Conservation (phyloP, 2,329 filamentous ascomycete species). For the Stemphylium vesicarium region DNA sequence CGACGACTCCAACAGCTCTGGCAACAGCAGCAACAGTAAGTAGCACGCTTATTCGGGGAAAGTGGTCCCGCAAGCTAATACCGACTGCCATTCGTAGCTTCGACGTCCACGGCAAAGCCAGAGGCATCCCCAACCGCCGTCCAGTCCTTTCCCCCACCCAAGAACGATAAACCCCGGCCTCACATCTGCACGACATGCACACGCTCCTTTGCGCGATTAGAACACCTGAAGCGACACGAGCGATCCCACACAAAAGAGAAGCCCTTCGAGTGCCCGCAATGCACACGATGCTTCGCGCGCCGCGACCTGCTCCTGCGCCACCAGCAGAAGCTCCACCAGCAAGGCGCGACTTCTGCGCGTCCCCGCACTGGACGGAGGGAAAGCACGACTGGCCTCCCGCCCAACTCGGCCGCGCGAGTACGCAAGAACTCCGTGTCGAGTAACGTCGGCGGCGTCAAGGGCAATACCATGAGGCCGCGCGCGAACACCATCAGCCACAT, state of each 20-base stretch:
- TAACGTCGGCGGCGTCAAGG: slow-evolving; percentile 56
- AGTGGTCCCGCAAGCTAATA: slow-evolving; percentile 24
- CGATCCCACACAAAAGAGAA: slow-evolving; percentile 99
- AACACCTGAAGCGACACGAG: slow-evolving; percentile 97
- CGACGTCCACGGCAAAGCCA: slow-evolving; percentile 41
- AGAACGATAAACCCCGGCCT: slow-evolving; percentile 95
- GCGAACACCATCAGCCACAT: slow-evolving; percentile 97
- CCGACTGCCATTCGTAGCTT: slow-evolving; percentile 28
- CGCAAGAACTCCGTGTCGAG: slow-evolving; percentile 91
- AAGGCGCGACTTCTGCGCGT: slow-evolving; percentile 83
- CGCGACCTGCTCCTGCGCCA: slow-evolving; percentile 90
- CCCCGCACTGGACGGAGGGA: slow-evolving; percentile 84
- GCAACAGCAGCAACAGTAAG: slow-evolving; percentile 44
- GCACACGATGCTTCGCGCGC: slow-evolving; percentile 90
- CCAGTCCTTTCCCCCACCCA: slow-evolving; percentile 74
- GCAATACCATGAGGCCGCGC: slow-evolving; percentile 75
- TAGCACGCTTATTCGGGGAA: slow-evolving; percentile 5
- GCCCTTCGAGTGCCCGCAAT: slow-evolving; percentile 96
- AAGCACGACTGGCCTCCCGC: slow-evolving; percentile 76
- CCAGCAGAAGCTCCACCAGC: slow-evolving; percentile 98
- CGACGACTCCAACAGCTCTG: slow-evolving; percentile 37
- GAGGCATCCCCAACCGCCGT: slow-evolving; percentile 32
- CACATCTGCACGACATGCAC: slow-evolving; percentile 92
- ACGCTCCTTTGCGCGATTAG: slow-evolving; percentile 90
- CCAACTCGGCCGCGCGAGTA: slow-evolving; percentile 73